phyloP scores from a whole-genome alignment of 2,329 filamentous ascomycete species.

The Aspergillus floridensis region DNA sequence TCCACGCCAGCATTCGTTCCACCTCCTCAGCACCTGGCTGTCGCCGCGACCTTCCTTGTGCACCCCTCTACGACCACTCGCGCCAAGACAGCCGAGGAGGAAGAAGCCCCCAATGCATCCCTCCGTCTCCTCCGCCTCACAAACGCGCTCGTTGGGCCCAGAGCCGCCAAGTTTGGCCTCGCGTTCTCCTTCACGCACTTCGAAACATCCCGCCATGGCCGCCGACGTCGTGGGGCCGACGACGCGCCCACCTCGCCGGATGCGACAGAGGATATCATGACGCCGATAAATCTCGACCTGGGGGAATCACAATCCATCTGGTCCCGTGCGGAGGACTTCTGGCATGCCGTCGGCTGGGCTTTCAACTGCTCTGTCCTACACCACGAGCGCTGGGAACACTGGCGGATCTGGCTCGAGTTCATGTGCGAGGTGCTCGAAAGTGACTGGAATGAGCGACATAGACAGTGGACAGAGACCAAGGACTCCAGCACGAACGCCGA shows the following conservation, averaged over 20 bases:
- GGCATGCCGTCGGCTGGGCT: conserved; percentile 84
- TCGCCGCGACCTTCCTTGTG: conserved; percentile 77
- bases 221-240: conserved; percentile 26
- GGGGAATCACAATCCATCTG: conserved; percentile 68
- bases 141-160: conserved; percentile 62
- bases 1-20: conserved; percentile 60
- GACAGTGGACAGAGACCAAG: conserved; percentile 4
- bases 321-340: conserved; percentile 78
- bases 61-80: conserved; percentile 78
- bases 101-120: conserved; percentile 64
- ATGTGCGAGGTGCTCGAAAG: conserved; percentile 53
- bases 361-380: conserved; percentile 81
- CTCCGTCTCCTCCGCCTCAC: conserved; percentile 69
- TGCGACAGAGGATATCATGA: conserved; percentile 46
- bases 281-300: conserved; percentile 57
- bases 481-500: not conserved
- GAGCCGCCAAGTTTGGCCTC: conserved; percentile 65
- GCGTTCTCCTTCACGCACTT: conserved; percentile 67
- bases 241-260: conserved; percentile 8
- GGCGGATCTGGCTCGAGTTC: conserved; percentile 75
- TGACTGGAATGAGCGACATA: conserved; percentile 42
- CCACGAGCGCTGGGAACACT: conserved; percentile 73
- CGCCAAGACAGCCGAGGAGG: conserved; percentile 58
- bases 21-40: conserved; percentile 68
- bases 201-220: conserved; percentile 32